Percentiles rank a stretch among this genome's conserved stretches.
phyloP scores from a whole-genome alignment of 768 basidiomycete genomes.

The Hygrocybe coccinea region DNA sequence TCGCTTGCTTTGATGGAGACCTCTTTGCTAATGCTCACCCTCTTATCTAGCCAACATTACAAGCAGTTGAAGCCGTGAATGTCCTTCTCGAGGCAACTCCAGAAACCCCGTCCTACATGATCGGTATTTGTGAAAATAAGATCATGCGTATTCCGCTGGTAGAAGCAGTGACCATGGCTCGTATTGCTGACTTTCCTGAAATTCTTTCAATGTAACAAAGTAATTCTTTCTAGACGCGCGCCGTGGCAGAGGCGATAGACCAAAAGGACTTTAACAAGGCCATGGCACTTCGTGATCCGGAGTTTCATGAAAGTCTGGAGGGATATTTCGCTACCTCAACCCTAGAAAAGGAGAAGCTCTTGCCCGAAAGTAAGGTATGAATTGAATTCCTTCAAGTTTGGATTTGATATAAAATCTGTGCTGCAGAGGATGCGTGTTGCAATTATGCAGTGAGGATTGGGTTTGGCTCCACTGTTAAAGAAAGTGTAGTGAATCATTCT shows the following conservation, averaged over 20 bases:
- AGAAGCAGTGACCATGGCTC: slow-evolving; percentile 87
- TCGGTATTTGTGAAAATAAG: slow-evolving; percentile 93
- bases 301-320: slow-evolving; percentile 81
- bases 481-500: slow-evolving; percentile 8
- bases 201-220: slow-evolving; percentile 7
- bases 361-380: slow-evolving; percentile 49
- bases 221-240: slow-evolving; percentile 65
- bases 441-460: slow-evolving; percentile 68
- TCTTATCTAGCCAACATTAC: slow-evolving; percentile 75
- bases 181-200: background rate
- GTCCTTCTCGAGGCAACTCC: slow-evolving; percentile 82
- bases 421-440: slow-evolving; percentile 69
- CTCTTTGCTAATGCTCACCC: background rate
- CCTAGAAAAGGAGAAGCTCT: slow-evolving; percentile 46
- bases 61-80: slow-evolving; percentile 90
- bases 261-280: slow-evolving; percentile 82
- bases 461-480: background rate
- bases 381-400: background rate
- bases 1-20: background rate
- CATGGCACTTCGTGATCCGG: slow-evolving; percentile 83
- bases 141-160: slow-evolving; percentile 86
- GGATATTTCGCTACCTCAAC: slow-evolving; percentile 78
- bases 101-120: slow-evolving; percentile 94
- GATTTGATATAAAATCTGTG: slow-evolving; percentile 10
- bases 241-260: slow-evolving; percentile 77